Evolutionary conservation across 1,284 basidiomycete genomes (phyloP).

Genomic region (Marasmius fiardii): DNA sequence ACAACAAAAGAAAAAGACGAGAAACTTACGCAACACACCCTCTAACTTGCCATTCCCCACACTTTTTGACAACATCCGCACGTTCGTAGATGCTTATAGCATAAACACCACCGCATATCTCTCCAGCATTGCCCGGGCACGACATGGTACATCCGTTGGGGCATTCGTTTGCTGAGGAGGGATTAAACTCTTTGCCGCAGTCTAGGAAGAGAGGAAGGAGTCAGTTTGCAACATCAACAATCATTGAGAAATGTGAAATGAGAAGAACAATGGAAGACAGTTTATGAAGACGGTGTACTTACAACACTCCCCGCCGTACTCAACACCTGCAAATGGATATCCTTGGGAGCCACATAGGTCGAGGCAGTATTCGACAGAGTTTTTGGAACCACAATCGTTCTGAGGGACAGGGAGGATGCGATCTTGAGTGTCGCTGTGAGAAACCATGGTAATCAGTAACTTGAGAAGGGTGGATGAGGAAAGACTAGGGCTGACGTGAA

Average conservation of each 20-base stretch:
- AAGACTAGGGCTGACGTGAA: background rate
- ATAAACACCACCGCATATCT: conserved; percentile 21
- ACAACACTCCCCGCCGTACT: conserved; percentile 24
- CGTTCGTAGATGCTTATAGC: conserved; percentile 21
- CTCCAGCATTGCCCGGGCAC: conserved; percentile 18
- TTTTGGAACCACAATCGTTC: background rate
- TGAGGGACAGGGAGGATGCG: background rate
- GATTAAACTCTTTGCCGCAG: background rate
- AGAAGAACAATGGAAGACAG: no score
- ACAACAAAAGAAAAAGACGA: no score
- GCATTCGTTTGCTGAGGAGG: conserved; percentile 9
- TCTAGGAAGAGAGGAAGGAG: background rate
- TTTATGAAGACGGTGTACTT: conserved; percentile 10
- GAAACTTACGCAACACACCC: background rate
- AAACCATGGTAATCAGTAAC: background rate
- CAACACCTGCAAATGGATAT: conserved; percentile 20
- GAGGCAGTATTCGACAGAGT: conserved; percentile 18
- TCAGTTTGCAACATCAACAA: no score
- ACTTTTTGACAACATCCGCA: conserved; percentile 16
- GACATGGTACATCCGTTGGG: conserved; percentile 16
- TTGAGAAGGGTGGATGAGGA: background rate
- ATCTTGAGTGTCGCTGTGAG: background rate
- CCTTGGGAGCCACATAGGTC: conserved; percentile 17
- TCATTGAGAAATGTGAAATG: no score
- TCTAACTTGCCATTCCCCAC: conserved; percentile 17